Base-by-base conservation (phyloP, 208 protist genomes). In the Trypanosoma vivax region DNA sequence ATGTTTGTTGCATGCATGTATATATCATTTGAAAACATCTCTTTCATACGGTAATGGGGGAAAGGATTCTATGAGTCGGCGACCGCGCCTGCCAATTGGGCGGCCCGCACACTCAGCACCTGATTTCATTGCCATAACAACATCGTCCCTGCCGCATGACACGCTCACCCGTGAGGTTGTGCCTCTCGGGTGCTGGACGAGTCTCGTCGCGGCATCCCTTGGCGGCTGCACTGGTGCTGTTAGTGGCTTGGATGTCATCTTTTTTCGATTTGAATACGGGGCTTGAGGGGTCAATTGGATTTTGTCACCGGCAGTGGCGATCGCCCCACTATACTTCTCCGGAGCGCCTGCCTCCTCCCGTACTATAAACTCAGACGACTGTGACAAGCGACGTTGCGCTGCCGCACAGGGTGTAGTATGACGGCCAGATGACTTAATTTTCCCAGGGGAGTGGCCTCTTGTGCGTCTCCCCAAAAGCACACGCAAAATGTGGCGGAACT, bases 401-500 rank as follows among this genome's bases (percentile, higher is more conserved):
- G 6, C 6, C 14, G 10, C 33, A 19, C 39, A 24, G 16, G 6
- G n/a, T 6, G 39, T 19, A 9, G 39, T 19, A 6, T 11, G n/a
- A 43, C 10, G n/a, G 5, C 5, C n/a, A 7, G n/a, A 19, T 43
- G 39, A 11, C 5, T 11, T 18, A 43, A n/a, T n/a, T n/a, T 7
- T 19, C 5, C 10, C 10, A 7, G 39, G 23, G 6, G 10, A 11
- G n/a, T 18, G n/a, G n/a, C 5, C n/a, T 18, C n/a, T 43, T 6
- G 39, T 19, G n/a, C 23, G 39, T 19, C 5, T 19, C n/a, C n/a
- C 16, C 16, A 43, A 11, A 19, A 43, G 39, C n/a, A 43, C n/a
- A 18, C 39, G 39, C 16, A 43, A 24, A 21, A 43, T 43, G 39
- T 43, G n/a, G n/a, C 39, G 39, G 23, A 43, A 43, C n/a, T 43